phyloP scores from a whole-genome alignment of 768 basidiomycete genomes.

The Pleurotus tuber-regium region DNA sequence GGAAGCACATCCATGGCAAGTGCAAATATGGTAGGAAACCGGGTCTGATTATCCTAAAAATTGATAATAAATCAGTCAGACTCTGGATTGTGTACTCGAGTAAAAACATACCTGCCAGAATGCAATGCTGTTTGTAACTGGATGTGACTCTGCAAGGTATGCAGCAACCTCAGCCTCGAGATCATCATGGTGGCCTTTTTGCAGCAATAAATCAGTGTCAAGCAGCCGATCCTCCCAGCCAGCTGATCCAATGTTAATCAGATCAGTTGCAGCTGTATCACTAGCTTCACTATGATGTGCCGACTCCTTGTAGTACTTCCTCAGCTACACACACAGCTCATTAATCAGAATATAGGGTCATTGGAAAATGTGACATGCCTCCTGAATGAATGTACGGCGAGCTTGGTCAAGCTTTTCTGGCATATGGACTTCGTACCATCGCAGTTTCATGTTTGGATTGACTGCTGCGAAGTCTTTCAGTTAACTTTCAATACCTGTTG shows the following conservation, averaged over 20 bases:
- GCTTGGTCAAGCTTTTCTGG: not conserved
- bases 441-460: slow-evolving; percentile 8
- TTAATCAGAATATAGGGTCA: not conserved
- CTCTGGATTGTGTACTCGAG: too few species aligned
- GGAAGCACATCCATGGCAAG: slow-evolving; percentile 28
- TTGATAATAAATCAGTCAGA: not conserved
- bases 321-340: not conserved
- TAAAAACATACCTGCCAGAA: slow-evolving; percentile 22
- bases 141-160: slow-evolving; percentile 15
- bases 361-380: not conserved
- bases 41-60: slow-evolving; percentile 18
- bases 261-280: not conserved
- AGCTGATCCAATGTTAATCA: not conserved
- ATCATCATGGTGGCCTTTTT: not conserved
- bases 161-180: slow-evolving; percentile 18
- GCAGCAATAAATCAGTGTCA: not conserved
- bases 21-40: slow-evolving; percentile 25
- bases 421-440: not conserved
- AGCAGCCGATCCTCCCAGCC: slow-evolving; percentile 12
- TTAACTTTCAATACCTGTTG: not conserved
- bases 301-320: not conserved
- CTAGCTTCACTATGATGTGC: not conserved
- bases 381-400: not conserved
- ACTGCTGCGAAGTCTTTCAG: not conserved
- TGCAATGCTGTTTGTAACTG: slow-evolving; percentile 7